Evolutionary conservation across 768 basidiomycete species (phyloP).

Genomic region (Crassisporium funariophilum): DNA sequence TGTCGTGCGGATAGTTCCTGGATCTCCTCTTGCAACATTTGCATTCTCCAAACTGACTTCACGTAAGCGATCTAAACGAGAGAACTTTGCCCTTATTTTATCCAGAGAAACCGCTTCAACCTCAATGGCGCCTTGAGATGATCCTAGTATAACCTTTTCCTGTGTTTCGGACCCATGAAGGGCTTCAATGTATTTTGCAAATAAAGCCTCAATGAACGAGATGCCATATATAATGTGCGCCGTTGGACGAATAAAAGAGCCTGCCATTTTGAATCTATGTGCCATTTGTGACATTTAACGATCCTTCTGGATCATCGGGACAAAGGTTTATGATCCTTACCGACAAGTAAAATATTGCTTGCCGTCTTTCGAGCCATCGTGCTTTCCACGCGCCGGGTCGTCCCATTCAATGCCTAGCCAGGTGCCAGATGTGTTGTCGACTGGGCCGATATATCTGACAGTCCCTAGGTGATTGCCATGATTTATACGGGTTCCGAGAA

Average conservation of each 20-base stretch:
- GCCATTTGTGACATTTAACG: not conserved
- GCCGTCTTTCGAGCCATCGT: slow-evolving; percentile 81
- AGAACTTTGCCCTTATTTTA: slow-evolving; percentile 72
- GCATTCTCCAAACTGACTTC: slow-evolving; percentile 82
- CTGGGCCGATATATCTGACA: slow-evolving; percentile 65
- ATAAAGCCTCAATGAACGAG: slow-evolving; percentile 76
- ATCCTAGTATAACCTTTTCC: slow-evolving; percentile 75
- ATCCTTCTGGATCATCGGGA: no score
- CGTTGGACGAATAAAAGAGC: slow-evolving; percentile 82
- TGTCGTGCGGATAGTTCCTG: slow-evolving; percentile 52
- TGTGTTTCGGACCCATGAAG: slow-evolving; percentile 51
- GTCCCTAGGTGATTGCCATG: slow-evolving; percentile 63
- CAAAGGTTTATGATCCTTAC: slow-evolving; percentile 43
- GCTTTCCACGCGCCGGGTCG: slow-evolving; percentile 79
- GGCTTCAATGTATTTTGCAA: slow-evolving; percentile 75
- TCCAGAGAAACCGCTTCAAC: slow-evolving; percentile 87
- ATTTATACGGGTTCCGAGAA: slow-evolving; percentile 56
- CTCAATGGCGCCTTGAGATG: slow-evolving; percentile 79
- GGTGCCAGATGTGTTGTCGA: slow-evolving; percentile 60
- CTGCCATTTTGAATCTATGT: slow-evolving; percentile 60
- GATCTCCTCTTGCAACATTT: slow-evolving; percentile 52
- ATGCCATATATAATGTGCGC: slow-evolving; percentile 58
- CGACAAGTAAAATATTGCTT: slow-evolving; percentile 77
- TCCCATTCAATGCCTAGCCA: slow-evolving; percentile 99
- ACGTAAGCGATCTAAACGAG: slow-evolving; percentile 64